Percentiles rank a stretch among this genome's conserved stretches.
Conservation (phyloP, 1,139 yeast genomes). For the Groenewaldozyma sp. region DNA sequence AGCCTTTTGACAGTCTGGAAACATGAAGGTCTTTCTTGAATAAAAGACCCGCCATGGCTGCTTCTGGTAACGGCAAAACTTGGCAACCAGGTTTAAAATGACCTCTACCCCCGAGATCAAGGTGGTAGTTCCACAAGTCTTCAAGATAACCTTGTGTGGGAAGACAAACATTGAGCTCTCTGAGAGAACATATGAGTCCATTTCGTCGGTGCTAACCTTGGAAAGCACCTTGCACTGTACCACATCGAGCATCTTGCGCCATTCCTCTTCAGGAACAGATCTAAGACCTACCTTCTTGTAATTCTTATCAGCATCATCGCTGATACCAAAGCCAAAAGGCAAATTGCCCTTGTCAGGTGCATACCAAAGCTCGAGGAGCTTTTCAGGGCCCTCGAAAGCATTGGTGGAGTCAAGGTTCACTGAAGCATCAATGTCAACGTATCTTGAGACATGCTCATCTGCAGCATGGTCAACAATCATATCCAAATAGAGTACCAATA, state of each 20-base stretch:
- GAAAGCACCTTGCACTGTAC: conserved; percentile 88
- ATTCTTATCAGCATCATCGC: too few species aligned
- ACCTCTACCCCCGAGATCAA: conserved; percentile 68
- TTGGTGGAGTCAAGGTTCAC: conserved; percentile 73
- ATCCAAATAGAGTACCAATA: too few species aligned
- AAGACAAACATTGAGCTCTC: conserved; percentile 89
- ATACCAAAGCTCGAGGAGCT: conserved; percentile 85
- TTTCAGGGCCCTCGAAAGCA: conserved; percentile 97
- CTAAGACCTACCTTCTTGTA: conserved; percentile 41
- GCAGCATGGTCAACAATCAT: conserved; percentile 19
- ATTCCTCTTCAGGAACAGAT: conserved; percentile 51
- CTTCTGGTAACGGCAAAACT: conserved; percentile 35
- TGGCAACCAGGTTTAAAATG: conserved; percentile 45
- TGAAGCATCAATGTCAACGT: conserved; percentile 70
- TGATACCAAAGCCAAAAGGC: conserved; percentile 18
- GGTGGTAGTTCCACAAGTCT: conserved; percentile 96
- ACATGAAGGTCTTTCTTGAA: conserved; percentile 87
- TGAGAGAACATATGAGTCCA: conserved; percentile 81
- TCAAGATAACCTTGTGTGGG: conserved; percentile 73
- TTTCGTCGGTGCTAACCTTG: conserved; percentile 50
- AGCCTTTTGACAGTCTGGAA: conserved; percentile 74
- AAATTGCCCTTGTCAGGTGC: conserved; percentile 39
- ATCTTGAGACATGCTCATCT: conserved; percentile 24
- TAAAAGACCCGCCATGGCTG: conserved; percentile 66
- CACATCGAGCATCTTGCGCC: conserved; percentile 67